Percentiles rank a stretch among this genome's conserved stretches.
These are phyloP conservation scores for Boletus vermiculosoides DNA, from an alignment of 768 basidiomycete genomes.

Conservation along the genomic window DNA sequence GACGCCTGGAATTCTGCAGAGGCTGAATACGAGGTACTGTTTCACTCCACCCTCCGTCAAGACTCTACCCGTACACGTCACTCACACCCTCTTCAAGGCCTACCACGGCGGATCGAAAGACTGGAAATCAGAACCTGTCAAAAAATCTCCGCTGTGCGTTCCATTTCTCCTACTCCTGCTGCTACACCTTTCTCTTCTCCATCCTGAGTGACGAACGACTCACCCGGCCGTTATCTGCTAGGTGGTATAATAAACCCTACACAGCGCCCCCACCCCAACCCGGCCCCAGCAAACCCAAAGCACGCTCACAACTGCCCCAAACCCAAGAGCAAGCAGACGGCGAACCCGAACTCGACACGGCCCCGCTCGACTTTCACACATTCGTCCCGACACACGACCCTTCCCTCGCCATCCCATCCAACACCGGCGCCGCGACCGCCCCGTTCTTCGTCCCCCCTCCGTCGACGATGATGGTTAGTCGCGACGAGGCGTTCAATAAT, in stretches of 20 bases:
- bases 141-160: slow-evolving; percentile 72
- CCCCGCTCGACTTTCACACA: slow-evolving; percentile 66
- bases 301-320: neutral
- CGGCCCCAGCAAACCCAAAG: slow-evolving; percentile 4
- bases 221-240: slow-evolving; percentile 24
- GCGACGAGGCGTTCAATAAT: slow-evolving; percentile 74
- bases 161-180: too few species aligned
- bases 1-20: slow-evolving; percentile 83
- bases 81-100: slow-evolving; percentile 36
- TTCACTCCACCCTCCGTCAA: neutral
- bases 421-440: slow-evolving; percentile 11
- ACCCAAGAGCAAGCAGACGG: neutral
- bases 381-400: slow-evolving; percentile 72
- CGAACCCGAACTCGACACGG: slow-evolving; percentile 47
- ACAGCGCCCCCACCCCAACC: slow-evolving; percentile 16
- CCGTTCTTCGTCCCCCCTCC: slow-evolving; percentile 33
- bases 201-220: neutral
- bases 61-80: neutral
- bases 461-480: slow-evolving; percentile 44
- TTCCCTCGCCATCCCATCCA: slow-evolving; percentile 42
- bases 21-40: slow-evolving; percentile 68
- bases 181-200: neutral
- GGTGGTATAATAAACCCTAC: slow-evolving; percentile 75
- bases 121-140: slow-evolving; percentile 70
- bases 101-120: slow-evolving; percentile 63